A percentile compares a stretch with the other conserved stretches of the same genome.
Evolutionary conservation across 768 basidiomycete species (phyloP).

Genomic region (Grammothele lineata): DNA sequence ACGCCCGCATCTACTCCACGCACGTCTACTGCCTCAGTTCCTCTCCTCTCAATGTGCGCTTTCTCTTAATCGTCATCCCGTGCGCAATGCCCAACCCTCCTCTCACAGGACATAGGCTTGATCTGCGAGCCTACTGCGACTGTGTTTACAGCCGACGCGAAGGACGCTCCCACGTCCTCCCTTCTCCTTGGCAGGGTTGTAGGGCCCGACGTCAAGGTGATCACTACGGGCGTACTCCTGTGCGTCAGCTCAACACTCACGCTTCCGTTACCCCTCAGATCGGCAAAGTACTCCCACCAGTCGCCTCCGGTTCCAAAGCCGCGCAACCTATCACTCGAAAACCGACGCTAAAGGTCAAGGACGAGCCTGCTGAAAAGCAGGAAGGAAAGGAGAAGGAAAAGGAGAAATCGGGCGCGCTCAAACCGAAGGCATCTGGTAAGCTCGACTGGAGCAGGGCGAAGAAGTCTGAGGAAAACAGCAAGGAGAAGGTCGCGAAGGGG

Average conservation of each 20-base stretch:
- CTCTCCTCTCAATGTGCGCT: conserved; percentile 50
- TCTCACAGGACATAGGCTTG: conserved; percentile 39
- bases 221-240: too few relatives aligned
- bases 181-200: conserved; percentile 23
- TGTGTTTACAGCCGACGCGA: conserved; percentile 32
- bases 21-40: conserved; percentile 75
- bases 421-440: conserved; percentile 40
- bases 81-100: not conserved
- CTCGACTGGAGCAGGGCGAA: conserved; percentile 63
- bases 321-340: conserved; percentile 8
- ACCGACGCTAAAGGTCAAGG: conserved; percentile 10
- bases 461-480: conserved; percentile 14
- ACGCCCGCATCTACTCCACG: conserved; percentile 46
- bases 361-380: not conserved
- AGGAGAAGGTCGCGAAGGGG: conserved; percentile 4
- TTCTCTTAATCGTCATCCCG: not conserved
- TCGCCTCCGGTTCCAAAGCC: conserved; percentile 14
- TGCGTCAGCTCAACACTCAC: too few relatives aligned
- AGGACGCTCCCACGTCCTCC: conserved; percentile 15
- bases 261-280: too few relatives aligned
- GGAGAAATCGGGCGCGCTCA: conserved; percentile 22
- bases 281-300: conserved; percentile 14
- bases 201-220: conserved; percentile 22
- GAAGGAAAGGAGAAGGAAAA: conserved; percentile 21
- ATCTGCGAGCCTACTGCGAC: conserved; percentile 31